Conservation (phyloP, 2,329 filamentous ascomycete genomes). For the Penicillium sp. region DNA sequence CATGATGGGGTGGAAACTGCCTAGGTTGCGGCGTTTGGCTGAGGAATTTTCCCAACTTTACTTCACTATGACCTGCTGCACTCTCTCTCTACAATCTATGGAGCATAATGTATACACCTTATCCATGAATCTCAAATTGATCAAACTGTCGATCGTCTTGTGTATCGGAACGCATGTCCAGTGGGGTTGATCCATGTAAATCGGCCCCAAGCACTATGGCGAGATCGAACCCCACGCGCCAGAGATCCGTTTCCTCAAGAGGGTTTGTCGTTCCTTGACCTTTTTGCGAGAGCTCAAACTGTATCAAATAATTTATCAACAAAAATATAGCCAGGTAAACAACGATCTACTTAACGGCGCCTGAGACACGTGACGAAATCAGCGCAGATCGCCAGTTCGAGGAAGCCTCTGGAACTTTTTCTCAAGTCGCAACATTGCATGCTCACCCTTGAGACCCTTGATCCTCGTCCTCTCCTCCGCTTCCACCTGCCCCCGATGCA, state of each 20-base stretch:
- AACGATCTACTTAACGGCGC: background rate
- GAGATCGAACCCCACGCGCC: background rate
- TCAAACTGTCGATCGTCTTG: background rate
- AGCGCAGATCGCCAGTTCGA: conserved; percentile 28
- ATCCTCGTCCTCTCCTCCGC: conserved; percentile 3
- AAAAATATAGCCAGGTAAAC: background rate
- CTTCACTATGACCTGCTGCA: background rate
- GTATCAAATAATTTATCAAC: background rate
- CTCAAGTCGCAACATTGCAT: conserved; percentile 15
- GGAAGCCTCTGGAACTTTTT: conserved; percentile 20
- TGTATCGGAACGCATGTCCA: background rate
- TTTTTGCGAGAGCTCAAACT: background rate
- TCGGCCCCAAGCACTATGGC: background rate
- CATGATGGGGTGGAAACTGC: conserved; percentile 13
- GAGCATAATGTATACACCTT: background rate
- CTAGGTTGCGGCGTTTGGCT: conserved; percentile 12
- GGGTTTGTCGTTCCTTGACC: background rate
- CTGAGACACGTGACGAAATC: conserved; percentile 27
- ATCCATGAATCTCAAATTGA: background rate
- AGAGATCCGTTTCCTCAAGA: background rate
- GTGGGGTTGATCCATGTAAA: background rate
- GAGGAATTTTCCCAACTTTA: conserved; percentile 1
- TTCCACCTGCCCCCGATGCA: conserved; percentile 33
- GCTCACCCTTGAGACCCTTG: conserved; percentile 14
- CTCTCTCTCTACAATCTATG: conserved; percentile 3